Conservation (phyloP, 2,329 filamentous ascomycete genomes). For the Colletotrichum cuscutae region DNA sequence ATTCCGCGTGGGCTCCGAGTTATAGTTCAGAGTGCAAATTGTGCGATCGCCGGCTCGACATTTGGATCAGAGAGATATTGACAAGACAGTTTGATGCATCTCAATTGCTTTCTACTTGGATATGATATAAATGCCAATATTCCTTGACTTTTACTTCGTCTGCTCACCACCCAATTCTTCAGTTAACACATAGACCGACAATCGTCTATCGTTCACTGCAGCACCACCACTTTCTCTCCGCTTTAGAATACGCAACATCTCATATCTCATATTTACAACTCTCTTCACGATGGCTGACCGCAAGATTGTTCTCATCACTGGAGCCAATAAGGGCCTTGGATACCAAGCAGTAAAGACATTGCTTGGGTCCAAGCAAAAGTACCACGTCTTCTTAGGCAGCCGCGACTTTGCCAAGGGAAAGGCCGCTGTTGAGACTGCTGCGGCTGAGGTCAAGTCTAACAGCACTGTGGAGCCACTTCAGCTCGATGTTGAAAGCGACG, state of each 20-base stretch:
- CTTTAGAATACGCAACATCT: neutral
- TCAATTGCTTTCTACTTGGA: no score
- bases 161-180: no score
- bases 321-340: conserved; percentile 42
- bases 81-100: no score
- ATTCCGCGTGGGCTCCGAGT: no score
- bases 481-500: conserved; percentile 35
- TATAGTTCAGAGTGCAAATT: no score
- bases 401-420: conserved; percentile 39
- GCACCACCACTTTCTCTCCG: no score
- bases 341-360: conserved; percentile 40
- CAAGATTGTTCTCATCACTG: conserved; percentile 31
- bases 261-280: neutral
- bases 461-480: conserved; percentile 28
- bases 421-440: conserved; percentile 27
- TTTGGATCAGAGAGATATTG: no score
- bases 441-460: neutral
- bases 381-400: conserved; percentile 42
- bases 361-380: conserved; percentile 31
- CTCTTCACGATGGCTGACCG: neutral
- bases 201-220: no score
- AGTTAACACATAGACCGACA: no score
- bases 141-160: no score
- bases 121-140: no score
- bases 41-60: no score